Percentiles rank a stretch among this genome's conserved stretches.
These are phyloP conservation scores for Xylaria flabelliformis DNA, from an alignment of 495 filamentous ascomycete genomes.

Conservation along the genomic window DNA sequence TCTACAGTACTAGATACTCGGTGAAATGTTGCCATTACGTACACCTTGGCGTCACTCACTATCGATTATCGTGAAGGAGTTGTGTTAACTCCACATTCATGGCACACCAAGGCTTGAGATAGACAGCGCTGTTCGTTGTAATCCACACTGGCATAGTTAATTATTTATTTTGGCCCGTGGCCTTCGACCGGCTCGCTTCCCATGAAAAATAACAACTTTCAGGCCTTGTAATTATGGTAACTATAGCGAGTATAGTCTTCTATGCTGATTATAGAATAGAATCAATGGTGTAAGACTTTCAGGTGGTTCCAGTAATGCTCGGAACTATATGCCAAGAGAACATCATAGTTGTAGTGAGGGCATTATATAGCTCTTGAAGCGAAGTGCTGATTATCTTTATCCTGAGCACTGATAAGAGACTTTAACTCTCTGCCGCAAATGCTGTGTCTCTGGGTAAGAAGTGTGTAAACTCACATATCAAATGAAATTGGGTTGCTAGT, in stretches of 20 bases:
- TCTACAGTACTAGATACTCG: background rate
- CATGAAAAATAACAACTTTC: background rate
- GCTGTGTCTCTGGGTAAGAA: background rate
- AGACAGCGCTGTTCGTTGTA: background rate
- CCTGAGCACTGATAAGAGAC: background rate
- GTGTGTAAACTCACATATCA: background rate
- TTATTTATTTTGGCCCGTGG: background rate
- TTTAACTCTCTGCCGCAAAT: background rate
- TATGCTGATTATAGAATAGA: background rate
- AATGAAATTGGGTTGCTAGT: background rate
- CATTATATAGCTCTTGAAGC: background rate
- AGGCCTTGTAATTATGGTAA: background rate
- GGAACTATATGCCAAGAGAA: background rate
- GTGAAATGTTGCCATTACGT: background rate
- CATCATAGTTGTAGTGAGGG: background rate
- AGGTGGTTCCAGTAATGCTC: no score
- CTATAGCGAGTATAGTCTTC: background rate
- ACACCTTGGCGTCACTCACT: background rate
- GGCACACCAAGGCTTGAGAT: background rate
- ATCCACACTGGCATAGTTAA: background rate
- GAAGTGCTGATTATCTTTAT: background rate
- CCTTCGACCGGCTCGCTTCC: background rate
- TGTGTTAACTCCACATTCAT: background rate
- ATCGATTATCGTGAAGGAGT: background rate
- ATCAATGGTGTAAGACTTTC: background rate